phyloP scores from a whole-genome alignment of 2,329 filamentous ascomycete genomes.

The Metarhizium anisopliae region DNA sequence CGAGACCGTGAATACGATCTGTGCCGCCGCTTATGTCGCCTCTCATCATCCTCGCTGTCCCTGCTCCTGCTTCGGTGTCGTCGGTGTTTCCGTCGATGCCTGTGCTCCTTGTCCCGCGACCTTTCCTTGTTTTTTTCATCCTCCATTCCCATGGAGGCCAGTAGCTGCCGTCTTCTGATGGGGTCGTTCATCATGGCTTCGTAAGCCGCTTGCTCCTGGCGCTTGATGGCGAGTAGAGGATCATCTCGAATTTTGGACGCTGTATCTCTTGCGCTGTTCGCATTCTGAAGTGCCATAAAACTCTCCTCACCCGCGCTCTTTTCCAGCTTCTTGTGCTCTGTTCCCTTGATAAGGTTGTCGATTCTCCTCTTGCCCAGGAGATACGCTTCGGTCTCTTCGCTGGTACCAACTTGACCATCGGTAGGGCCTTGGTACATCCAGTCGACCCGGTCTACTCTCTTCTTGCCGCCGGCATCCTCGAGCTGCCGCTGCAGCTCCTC shows the following conservation, averaged over 20 bases:
- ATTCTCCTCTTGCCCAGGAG: slow-evolving; percentile 87
- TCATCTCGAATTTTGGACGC: slow-evolving; percentile 83
- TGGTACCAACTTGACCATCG: slow-evolving; percentile 62
- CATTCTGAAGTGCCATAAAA: slow-evolving; percentile 54
- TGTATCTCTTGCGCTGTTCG: slow-evolving; percentile 69
- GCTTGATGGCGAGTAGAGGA: slow-evolving; percentile 86
- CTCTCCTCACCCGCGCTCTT: slow-evolving; percentile 58
- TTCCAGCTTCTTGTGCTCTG: slow-evolving; percentile 70
- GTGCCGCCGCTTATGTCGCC: slow-evolving; percentile 25
- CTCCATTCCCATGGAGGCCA: slow-evolving; percentile 52
- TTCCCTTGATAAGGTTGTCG: slow-evolving; percentile 70
- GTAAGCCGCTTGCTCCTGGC: slow-evolving; percentile 76
- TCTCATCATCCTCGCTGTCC: slow-evolving; percentile 1
- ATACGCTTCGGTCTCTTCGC: slow-evolving; percentile 89
- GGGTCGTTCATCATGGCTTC: slow-evolving; percentile 74
- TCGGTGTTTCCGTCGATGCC: slow-evolving; percentile 10
- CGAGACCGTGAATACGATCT: slow-evolving; percentile 37
- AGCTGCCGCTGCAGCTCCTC: slow-evolving; percentile 87
- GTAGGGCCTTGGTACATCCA: slow-evolving; percentile 97
- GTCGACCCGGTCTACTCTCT: slow-evolving; percentile 75
- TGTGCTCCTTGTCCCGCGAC: slow-evolving; percentile 19
- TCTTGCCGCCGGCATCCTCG: slow-evolving; percentile 77
- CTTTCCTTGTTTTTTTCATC: slow-evolving; percentile 37
- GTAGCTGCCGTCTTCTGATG: slow-evolving; percentile 55
- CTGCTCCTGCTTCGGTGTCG: slow-evolving; percentile 8